Base-by-base conservation (phyloP, 1,284 basidiomycete species). In the Leucoagaricus sp. region DNA sequence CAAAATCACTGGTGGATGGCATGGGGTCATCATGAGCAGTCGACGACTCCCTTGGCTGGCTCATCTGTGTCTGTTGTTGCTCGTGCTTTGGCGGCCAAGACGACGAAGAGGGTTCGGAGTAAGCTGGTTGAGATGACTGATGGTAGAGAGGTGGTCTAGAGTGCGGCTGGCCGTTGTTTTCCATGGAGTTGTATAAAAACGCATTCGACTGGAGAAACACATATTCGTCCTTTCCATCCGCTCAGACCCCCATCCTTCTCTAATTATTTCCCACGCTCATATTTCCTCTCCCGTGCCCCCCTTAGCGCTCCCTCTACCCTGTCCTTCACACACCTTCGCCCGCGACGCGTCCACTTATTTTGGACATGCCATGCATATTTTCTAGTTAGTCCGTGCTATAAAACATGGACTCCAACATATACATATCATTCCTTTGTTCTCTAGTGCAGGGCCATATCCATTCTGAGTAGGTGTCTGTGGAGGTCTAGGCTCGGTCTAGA, bases 1-100 rank as follows among this genome's bases (percentile, higher is more conserved):
- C 95, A 72, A 98, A 98, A 74, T 98, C 95, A 62, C 83, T 86
- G 15, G 89, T 87, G 10, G 86, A 81, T 3, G 86, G 86, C 87
- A 89, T 87, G 59, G 77, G 76, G 63, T 89, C 87, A 48, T 74
- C 70, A 26, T 49, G 49, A 10, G 48, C 12, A 2, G 53, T 40
- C 33, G 46, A 33, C 12, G 53, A 21, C 15, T 49, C 54, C 40
- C 49, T 50, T 9, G 28, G 4, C 25, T 49, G 47, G 54, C 25
- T 56, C 54, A 56, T 56, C 17, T 45, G 7, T 21, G 53, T 6
- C 15, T 31, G 25, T 10, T 8, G 34, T 1, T 34, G 38, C 3
- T 48, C 53, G 53, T 26, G 51, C 13, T 46, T 46, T 34, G 44
- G 8, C 21, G 8, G 23, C 44, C 45, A 54, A 19, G 46, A 33